These are phyloP conservation scores for Talaromyces islandicus DNA, from an alignment of 2,329 filamentous ascomycete genomes.

Conservation along the genomic window DNA sequence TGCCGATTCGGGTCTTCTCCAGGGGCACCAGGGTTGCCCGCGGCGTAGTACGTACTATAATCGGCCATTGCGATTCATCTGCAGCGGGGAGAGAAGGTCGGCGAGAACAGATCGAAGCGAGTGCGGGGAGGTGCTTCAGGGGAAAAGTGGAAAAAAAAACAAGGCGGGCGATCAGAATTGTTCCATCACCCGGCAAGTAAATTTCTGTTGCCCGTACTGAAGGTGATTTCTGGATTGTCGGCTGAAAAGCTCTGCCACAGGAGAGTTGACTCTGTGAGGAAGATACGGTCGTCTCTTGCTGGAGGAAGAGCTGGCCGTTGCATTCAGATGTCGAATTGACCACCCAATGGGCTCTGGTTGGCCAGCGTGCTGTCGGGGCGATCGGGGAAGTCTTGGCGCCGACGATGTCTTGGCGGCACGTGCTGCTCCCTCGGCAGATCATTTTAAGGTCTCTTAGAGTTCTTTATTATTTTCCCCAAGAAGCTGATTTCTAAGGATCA, in stretches of 20 bases:
- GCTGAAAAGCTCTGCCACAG: conserved; percentile 8
- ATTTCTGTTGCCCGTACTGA: not conserved
- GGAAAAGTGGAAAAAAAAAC: not conserved
- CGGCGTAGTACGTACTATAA: conserved; percentile 35
- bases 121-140: conserved; percentile 6
- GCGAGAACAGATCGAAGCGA: conserved; percentile 1
- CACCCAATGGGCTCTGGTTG: conserved; percentile 23
- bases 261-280: not conserved
- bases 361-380: conserved; percentile 5
- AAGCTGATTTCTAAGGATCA: not conserved
- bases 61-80: conserved; percentile 37
- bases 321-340: conserved; percentile 20
- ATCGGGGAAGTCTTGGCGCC: conserved; percentile 24
- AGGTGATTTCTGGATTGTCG: not conserved
- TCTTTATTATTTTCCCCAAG: not conserved
- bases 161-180: conserved; percentile 3
- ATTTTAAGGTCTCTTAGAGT: not conserved
- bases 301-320: not conserved
- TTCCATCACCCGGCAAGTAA: conserved; percentile 7
- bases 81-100: conserved; percentile 12
- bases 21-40: conserved; percentile 27
- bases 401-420: conserved; percentile 10
- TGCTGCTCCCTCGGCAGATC: conserved; percentile 1
- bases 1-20: conserved; percentile 51
- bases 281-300: not conserved